Percentiles rank a stretch among this genome's conserved stretches.
Conservation (phyloP, 2,329 filamentous ascomycete genomes). For the Colletotrichum salicis region DNA sequence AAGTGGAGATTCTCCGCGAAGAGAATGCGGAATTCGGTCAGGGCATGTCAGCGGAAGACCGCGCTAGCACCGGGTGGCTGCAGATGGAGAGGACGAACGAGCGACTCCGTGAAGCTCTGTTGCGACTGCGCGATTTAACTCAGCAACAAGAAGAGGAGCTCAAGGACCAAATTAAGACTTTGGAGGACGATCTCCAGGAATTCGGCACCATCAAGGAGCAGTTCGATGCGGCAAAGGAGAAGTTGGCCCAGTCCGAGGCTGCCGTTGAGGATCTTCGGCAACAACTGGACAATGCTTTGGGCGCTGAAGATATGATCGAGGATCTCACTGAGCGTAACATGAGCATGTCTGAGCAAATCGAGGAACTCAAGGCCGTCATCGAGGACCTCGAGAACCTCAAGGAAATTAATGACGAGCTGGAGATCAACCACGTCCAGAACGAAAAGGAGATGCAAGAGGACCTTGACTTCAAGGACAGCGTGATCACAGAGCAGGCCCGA, state of each 20-base stretch:
- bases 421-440: slow-evolving; percentile 90
- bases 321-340: slow-evolving; percentile 90
- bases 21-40: slow-evolving; percentile 87
- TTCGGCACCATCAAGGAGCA: slow-evolving; percentile 74
- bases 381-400: slow-evolving; percentile 89
- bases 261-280: slow-evolving; percentile 87
- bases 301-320: slow-evolving; percentile 93
- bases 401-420: slow-evolving; percentile 94
- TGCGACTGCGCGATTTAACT: slow-evolving; percentile 86
- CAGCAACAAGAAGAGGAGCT: slow-evolving; percentile 86
- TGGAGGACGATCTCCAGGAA: slow-evolving; percentile 80
- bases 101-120: slow-evolving; percentile 83
- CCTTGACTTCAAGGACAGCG: slow-evolving; percentile 84
- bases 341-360: slow-evolving; percentile 82
- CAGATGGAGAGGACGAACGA: slow-evolving; percentile 94
- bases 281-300: slow-evolving; percentile 88
- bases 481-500: slow-evolving; percentile 84
- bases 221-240: slow-evolving; percentile 76
- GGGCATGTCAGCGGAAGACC: slow-evolving; percentile 89
- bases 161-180: slow-evolving; percentile 75
- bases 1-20: slow-evolving; percentile 86
- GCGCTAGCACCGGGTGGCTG: slow-evolving; percentile 86
- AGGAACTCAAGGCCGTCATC: slow-evolving; percentile 82
- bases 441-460: slow-evolving; percentile 96
- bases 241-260: slow-evolving; percentile 76